Base-by-base conservation (phyloP, 805 yeast genomes). In the Candida chauliodis region DNA sequence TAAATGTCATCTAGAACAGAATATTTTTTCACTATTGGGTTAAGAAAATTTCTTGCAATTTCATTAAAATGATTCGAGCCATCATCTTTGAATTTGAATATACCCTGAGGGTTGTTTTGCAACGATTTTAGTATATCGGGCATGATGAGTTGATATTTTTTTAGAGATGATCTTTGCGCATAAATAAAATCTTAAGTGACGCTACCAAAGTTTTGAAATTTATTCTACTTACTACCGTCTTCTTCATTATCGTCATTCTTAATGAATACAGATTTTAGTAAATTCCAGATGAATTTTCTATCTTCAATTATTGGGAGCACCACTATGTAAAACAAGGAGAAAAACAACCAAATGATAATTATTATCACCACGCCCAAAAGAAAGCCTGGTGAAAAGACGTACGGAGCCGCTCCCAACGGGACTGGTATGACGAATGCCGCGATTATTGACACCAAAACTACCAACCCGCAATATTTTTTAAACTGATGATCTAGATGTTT, bases 1-100 rank as follows among this genome's bases (percentile, higher is more conserved):
- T 82, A 78, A 15, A 91, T 72, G 55, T 86, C 89, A 58, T 89
- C 96, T 15, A 91, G 67, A 5, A 84, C 83, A 1, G 93, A 76
- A 45, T 61, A 59, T 39, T 65, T 63, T 32, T 59, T 57, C 17
- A 79, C 71, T 23, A 82, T 64, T 4, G 84, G 83, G 52, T 83
- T 88, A 38, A 83, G 62, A 6, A 75, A 65, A 29, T 49, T 40
- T 53, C 80, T 82, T 18, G 74, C 67, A 41, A 66, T 43, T 33
- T 40, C 26, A 42, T 63, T 62, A 38, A 68, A 61, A 13, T 27
- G 36, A 16, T 38, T 34, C 5, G 40, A 42, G 6, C 35, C 40
- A 3, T 46, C 46, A 6, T 37, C 19, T 36, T 45, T 45, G 15
- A 54, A 33, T 36, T 44, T 44, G 42, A 57, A 58, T 17, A 58